Conservation (phyloP, 148 eudicot genomes). For the Vaccinium macrocarpon region DNA sequence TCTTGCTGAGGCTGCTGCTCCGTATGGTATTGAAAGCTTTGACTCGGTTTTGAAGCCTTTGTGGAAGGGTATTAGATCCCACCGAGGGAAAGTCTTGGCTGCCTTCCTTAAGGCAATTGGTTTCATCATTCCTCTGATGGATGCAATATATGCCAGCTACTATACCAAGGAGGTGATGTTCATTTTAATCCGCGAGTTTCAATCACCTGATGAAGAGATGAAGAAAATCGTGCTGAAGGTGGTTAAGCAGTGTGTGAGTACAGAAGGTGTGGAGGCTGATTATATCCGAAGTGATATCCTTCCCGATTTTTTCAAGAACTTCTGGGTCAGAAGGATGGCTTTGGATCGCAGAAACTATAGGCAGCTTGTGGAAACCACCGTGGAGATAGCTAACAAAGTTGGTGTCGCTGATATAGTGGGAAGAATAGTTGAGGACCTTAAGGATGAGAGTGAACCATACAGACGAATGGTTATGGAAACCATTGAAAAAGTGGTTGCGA, state of each 20-base stretch:
- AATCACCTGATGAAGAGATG: slow-evolving; percentile 99
- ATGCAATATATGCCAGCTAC: slow-evolving; percentile 93
- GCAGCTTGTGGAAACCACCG: slow-evolving; percentile 94
- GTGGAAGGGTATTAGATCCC: slow-evolving; percentile 97
- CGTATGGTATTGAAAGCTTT: slow-evolving; percentile 97
- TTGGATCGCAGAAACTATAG: slow-evolving; percentile 88
- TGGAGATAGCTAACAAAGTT: slow-evolving; percentile 92
- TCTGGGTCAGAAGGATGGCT: slow-evolving; percentile 99
- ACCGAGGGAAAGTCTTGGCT: slow-evolving; percentile 98
- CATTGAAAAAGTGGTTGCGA: slow-evolving; percentile 89
- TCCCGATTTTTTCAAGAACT: slow-evolving; percentile 86
- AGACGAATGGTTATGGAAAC: slow-evolving; percentile 99
- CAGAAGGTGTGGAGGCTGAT: slow-evolving; percentile 95
- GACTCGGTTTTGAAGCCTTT: slow-evolving; percentile 95
- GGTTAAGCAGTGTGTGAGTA: slow-evolving; percentile 97
- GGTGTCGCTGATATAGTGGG: slow-evolving; percentile 97
- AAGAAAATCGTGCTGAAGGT: slow-evolving; percentile 96
- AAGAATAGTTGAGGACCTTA: slow-evolving; percentile 89
- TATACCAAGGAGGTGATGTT: slow-evolving; percentile 97
- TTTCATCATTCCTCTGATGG: slow-evolving; percentile 94
- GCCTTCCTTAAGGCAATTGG: slow-evolving; percentile 97
- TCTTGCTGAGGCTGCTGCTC: slow-evolving; percentile 98
- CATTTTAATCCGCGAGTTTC: slow-evolving; percentile 88
- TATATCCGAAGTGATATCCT: slow-evolving; percentile 85
- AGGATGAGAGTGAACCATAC: slow-evolving; percentile 96